Evolutionary conservation across 73 alveolate species (phyloP).

Genomic region (Durusdinium trenchii): DNA sequence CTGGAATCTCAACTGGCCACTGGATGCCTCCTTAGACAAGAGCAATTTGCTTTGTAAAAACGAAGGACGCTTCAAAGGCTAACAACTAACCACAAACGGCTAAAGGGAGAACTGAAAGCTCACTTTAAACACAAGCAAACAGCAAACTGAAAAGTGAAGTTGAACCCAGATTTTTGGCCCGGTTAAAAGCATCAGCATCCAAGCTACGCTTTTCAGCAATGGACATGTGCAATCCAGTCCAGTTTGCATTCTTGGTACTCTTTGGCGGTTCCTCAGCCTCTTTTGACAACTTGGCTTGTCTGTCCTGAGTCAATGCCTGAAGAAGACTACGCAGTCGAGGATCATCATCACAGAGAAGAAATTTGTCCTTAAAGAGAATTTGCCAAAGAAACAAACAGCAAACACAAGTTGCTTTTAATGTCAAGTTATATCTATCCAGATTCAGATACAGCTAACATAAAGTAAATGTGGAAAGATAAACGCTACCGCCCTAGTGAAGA

Average conservation of each 20-base stretch:
- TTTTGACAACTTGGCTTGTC: background rate
- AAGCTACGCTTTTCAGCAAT: constrained; percentile 13
- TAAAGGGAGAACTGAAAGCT: too few relatives aligned
- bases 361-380: background rate
- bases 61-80: too few relatives aligned
- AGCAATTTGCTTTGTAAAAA: too few relatives aligned
- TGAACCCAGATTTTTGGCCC: too few relatives aligned
- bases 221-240: constrained; percentile 1
- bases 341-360: background rate
- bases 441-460: background rate
- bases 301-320: background rate
- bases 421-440: too few relatives aligned
- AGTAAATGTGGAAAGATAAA: background rate
- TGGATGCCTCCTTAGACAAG: too few relatives aligned
- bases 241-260: background rate
- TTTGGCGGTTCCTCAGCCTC: background rate
- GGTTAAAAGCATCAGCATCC: too few relatives aligned
- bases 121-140: too few relatives aligned
- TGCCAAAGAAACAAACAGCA: background rate
- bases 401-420: too few relatives aligned
- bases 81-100: too few relatives aligned
- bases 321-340: background rate
- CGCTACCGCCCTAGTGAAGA: background rate
- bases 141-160: too few relatives aligned
- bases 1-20: too few relatives aligned